Evolutionary conservation across 768 basidiomycete species (phyloP).

Genomic region (Pleurotus ostreatus): DNA sequence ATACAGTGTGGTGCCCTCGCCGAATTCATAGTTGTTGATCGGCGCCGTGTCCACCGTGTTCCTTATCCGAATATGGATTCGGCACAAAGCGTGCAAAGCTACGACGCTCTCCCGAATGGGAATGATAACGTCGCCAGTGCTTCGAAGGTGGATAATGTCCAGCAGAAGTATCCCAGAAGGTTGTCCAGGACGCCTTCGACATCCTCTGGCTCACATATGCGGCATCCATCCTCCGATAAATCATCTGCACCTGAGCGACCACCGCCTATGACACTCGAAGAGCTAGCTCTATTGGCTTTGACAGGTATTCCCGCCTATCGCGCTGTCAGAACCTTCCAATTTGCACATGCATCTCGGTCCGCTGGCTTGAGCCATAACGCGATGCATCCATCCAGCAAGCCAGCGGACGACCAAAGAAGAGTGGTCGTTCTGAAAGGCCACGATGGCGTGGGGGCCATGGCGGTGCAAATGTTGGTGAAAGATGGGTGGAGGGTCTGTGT

Average conservation of each 20-base stretch:
- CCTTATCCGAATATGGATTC: slow-evolving; percentile 49
- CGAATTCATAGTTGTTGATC: slow-evolving; percentile 85
- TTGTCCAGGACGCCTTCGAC: slow-evolving; percentile 7
- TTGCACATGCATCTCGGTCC: slow-evolving; percentile 32
- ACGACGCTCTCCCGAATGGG: background rate
- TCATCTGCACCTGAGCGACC: background rate
- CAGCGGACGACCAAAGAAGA: slow-evolving; percentile 16
- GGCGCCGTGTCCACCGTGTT: slow-evolving; percentile 69
- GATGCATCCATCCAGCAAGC: background rate
- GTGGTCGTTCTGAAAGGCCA: slow-evolving; percentile 70
- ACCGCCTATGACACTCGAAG: slow-evolving; percentile 44
- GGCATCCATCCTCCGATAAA: slow-evolving; percentile 2
- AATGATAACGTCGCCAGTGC: background rate
- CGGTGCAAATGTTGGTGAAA: slow-evolving; percentile 69
- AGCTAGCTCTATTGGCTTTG: slow-evolving; percentile 77
- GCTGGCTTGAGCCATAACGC: background rate
- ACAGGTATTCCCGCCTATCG: slow-evolving; percentile 81
- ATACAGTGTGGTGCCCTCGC: slow-evolving; percentile 76
- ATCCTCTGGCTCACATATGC: background rate
- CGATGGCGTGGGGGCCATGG: slow-evolving; percentile 72
- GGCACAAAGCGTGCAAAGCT: background rate
- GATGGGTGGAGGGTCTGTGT: slow-evolving; percentile 75
- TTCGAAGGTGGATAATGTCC: background rate
- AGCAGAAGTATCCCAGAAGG: background rate
- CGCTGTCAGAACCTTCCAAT: slow-evolving; percentile 66